These are phyloP conservation scores for Barnettozyma sucrosica DNA, from an alignment of 805 yeast genomes.

Conservation along the genomic window DNA sequence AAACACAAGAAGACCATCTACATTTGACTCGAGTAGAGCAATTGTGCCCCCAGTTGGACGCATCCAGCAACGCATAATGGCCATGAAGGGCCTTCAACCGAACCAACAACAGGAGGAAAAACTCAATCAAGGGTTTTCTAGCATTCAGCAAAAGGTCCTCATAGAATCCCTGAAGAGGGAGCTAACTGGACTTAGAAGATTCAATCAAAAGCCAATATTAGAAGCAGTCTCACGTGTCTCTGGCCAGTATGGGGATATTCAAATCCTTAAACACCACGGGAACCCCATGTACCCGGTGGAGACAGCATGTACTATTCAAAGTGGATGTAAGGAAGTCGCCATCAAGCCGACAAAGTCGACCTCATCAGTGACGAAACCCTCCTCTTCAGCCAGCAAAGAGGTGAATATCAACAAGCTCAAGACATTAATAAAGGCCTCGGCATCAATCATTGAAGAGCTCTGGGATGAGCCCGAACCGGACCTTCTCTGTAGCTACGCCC, in stretches of 20 bases:
- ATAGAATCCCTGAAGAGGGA: slow-evolving; percentile 22
- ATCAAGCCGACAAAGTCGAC: neutral
- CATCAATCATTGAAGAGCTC: slow-evolving; percentile 3
- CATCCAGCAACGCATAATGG: slow-evolving; percentile 21
- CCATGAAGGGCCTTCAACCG: slow-evolving; percentile 14
- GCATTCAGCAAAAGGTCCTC: slow-evolving; percentile 20
- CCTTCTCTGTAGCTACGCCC: neutral
- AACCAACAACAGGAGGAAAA: slow-evolving; percentile 4
- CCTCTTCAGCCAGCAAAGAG: neutral
- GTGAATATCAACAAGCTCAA: slow-evolving; percentile 4
- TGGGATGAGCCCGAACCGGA: slow-evolving; percentile 8
- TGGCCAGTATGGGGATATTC: neutral
- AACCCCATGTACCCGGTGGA: neutral
- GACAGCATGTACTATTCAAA: neutral
- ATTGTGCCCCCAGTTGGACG: slow-evolving; percentile 12
- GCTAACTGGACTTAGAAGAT: slow-evolving; percentile 16
- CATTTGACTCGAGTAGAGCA: neutral
- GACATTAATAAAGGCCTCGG: slow-evolving; percentile 6
- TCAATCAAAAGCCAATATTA: slow-evolving; percentile 16
- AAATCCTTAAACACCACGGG: neutral
- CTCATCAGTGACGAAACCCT: neutral
- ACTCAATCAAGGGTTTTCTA: slow-evolving; percentile 9
- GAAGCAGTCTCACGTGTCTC: slow-evolving; percentile 9
- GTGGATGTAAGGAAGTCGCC: neutral
- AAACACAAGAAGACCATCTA: neutral